Conservation (phyloP, 257 asterid genomes). For the Lantana camara region DNA sequence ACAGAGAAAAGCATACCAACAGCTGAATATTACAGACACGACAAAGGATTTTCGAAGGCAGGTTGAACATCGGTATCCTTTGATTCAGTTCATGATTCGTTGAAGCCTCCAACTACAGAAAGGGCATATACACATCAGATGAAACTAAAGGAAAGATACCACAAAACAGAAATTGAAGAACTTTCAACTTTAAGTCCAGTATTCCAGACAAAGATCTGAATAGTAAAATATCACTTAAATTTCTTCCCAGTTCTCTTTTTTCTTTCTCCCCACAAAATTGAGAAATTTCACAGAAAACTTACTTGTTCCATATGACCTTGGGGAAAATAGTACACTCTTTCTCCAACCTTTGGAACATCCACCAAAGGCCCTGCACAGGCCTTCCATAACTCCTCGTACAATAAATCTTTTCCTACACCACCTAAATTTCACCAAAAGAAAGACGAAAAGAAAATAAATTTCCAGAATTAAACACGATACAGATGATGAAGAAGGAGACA, state of each 20-base stretch:
- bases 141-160: constrained; percentile 9
- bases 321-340: constrained; percentile 43
- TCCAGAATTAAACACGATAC: not conserved
- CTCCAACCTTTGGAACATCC: constrained; percentile 32
- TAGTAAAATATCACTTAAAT: not conserved
- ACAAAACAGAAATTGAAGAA: constrained; percentile 14
- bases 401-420: constrained; percentile 24
- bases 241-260: not conserved
- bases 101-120: constrained; percentile 60
- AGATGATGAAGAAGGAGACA: not conserved
- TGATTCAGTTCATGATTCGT: constrained; percentile 55
- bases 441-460: too few species aligned
- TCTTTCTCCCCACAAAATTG: not conserved
- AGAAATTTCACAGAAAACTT: not conserved
- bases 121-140: constrained; percentile 5
- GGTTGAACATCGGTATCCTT: constrained; percentile 48
- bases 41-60: constrained; percentile 64
- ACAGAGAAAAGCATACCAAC: constrained; percentile 40
- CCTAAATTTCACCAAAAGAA: constrained; percentile 14
- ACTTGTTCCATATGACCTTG: constrained; percentile 51
- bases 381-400: constrained; percentile 42
- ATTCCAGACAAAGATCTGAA: constrained; percentile 23
- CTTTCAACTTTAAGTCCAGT: not conserved
- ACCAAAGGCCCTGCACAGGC: constrained; percentile 47
- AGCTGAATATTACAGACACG: constrained; percentile 46